Evolutionary conservation across 495 filamentous ascomycete species (phyloP).

Genomic region (Staphylotrichum tortipilum): DNA sequence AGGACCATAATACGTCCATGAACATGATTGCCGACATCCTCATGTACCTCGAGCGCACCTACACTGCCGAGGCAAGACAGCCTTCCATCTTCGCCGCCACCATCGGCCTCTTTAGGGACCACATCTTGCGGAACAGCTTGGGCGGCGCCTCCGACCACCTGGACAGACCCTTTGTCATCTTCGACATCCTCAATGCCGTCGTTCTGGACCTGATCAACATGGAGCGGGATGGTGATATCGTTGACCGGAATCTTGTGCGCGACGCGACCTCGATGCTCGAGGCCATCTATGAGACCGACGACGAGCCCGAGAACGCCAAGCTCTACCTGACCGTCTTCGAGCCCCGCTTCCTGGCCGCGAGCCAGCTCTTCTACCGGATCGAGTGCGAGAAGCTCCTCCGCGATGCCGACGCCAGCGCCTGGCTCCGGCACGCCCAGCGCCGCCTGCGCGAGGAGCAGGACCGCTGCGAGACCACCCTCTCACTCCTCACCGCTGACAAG

Average conservation of each 20-base stretch:
- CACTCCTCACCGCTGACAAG: constrained; percentile 57
- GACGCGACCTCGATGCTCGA: constrained; percentile 88
- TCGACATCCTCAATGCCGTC: constrained; percentile 66
- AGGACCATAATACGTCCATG: constrained; percentile 86
- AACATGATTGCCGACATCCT: constrained; percentile 95
- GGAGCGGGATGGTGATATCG: constrained; percentile 83
- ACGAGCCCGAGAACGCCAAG: constrained; percentile 64
- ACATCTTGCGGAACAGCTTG: constrained; percentile 53
- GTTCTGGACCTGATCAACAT: constrained; percentile 86
- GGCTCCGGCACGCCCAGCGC: constrained; percentile 66
- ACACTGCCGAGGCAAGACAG: constrained; percentile 58
- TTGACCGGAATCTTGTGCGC: constrained; percentile 74
- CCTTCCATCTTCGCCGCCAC: constrained; percentile 73
- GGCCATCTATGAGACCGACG: constrained; percentile 70
- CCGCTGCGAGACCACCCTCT: constrained; percentile 71
- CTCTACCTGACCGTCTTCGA: constrained; percentile 84
- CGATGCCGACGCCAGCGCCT: constrained; percentile 70
- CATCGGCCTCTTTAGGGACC: constrained; percentile 81
- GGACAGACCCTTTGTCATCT: constrained; percentile 41
- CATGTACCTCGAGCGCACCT: constrained; percentile 96
- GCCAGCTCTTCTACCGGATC: constrained; percentile 60
- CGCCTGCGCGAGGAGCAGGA: constrained; percentile 73
- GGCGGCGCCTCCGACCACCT: constrained; percentile 24
- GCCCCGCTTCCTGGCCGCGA: constrained; percentile 60
- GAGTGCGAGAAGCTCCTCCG: constrained; percentile 69